A percentile compares a stretch with the other conserved stretches of the same genome.
These are phyloP conservation scores for Arachis stenosperma DNA, from an alignment of 306 rosid species.

Conservation along the genomic window DNA sequence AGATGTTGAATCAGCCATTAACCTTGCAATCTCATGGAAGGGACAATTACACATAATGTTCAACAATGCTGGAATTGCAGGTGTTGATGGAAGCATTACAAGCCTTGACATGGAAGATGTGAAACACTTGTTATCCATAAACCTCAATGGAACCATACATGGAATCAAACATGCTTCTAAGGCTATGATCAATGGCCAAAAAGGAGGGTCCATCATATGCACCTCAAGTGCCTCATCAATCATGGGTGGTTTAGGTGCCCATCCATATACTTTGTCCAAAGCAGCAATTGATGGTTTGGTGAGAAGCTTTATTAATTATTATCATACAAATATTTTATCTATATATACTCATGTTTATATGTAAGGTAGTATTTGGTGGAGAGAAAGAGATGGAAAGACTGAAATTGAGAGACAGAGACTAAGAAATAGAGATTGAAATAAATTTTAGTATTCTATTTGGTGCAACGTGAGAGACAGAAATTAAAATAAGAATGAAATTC, in stretches of 20 bases:
- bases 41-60: slow-evolving; percentile 76
- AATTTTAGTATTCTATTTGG: too few relatives aligned
- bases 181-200: slow-evolving; percentile 65
- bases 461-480: too few relatives aligned
- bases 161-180: slow-evolving; percentile 74
- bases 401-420: too few relatives aligned
- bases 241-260: slow-evolving; percentile 77
- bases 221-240: slow-evolving; percentile 71
- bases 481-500: too few relatives aligned
- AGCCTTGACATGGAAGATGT: slow-evolving; percentile 57
- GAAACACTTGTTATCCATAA: slow-evolving; percentile 45
- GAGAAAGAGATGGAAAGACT: too few relatives aligned
- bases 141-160: slow-evolving; percentile 64
- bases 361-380: too few relatives aligned
- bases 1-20: slow-evolving; percentile 70
- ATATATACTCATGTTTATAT: too few relatives aligned
- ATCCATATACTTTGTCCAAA: slow-evolving; percentile 72
- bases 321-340: too few relatives aligned
- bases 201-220: slow-evolving; percentile 73
- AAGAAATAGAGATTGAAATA: too few relatives aligned
- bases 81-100: slow-evolving; percentile 63
- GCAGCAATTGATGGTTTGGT: slow-evolving; percentile 63
- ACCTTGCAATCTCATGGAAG: slow-evolving; percentile 65
- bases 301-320: slow-evolving; percentile 43
- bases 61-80: slow-evolving; percentile 82